Percentiles rank a stretch among this genome's conserved stretches.
phyloP scores from a whole-genome alignment of 306 rosid genomes.

The Prinsepia uniflora region DNA sequence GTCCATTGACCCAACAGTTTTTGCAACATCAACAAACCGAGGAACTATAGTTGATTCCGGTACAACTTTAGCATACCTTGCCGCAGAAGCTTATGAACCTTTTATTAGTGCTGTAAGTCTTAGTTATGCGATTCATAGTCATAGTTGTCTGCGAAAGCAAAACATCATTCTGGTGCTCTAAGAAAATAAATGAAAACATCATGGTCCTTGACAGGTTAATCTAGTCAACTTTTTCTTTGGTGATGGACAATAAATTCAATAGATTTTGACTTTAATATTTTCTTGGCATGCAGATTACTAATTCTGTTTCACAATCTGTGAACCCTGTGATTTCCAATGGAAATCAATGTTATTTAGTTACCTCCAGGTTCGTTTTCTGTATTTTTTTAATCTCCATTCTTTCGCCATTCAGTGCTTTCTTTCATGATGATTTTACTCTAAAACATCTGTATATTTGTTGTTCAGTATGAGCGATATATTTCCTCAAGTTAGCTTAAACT shows the following conservation, averaged over 20 bases:
- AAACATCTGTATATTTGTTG: conserved; percentile 21
- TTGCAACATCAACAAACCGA: conserved; percentile 67
- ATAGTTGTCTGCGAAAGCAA: conserved; percentile 10
- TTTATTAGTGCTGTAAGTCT: conserved; percentile 80
- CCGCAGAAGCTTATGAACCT: conserved; percentile 79
- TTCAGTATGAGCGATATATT: conserved; percentile 66
- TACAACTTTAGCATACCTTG: conserved; percentile 95
- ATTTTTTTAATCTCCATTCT: conserved; percentile 12
- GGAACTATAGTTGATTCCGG: conserved; percentile 97
- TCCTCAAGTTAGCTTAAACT: conserved; percentile 89
- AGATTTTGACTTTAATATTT: background rate
- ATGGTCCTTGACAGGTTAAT: conserved; percentile 11
- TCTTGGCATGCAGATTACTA: conserved; percentile 48
- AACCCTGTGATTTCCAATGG: conserved; percentile 54
- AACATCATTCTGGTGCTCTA: conserved; percentile 20
- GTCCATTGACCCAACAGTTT: conserved; percentile 59
- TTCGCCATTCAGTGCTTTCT: conserved; percentile 6
- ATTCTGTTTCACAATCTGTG: conserved; percentile 58
- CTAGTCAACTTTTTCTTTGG: background rate
- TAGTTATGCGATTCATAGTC: conserved; percentile 22
- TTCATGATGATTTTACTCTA: conserved; percentile 19
- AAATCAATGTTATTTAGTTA: conserved; percentile 64
- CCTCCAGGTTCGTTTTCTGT: conserved; percentile 49
- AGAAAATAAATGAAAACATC: conserved; percentile 9
- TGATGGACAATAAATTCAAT: background rate